A percentile compares a stretch with the other conserved stretches of the same genome.
Conservation (phyloP, 257 asterid species). For the Nicotiana tomentosiformis region DNA sequence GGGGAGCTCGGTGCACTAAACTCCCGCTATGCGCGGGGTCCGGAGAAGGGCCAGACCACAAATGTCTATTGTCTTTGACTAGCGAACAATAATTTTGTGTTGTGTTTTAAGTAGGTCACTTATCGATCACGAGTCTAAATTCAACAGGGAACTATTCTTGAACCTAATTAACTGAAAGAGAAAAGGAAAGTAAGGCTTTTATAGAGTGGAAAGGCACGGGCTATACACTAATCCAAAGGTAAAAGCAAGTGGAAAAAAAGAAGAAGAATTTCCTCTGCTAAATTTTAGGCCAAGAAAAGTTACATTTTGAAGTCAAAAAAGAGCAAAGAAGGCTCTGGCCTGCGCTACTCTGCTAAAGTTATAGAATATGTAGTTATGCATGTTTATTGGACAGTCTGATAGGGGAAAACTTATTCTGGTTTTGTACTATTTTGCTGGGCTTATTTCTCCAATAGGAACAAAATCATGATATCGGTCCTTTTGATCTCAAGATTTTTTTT, state of each 20-base stretch:
- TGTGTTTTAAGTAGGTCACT: too few species aligned
- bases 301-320: neutral
- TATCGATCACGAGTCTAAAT: too few species aligned
- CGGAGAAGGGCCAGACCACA: too few species aligned
- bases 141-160: too few species aligned
- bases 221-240: neutral
- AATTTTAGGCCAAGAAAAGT: neutral
- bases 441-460: neutral
- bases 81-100: too few species aligned
- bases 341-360: neutral
- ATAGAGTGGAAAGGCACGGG: neutral
- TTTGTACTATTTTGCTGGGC: neutral
- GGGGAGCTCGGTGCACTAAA: too few species aligned
- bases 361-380: neutral
- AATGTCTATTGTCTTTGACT: too few species aligned
- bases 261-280: neutral
- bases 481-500: neutral
- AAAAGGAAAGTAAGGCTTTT: neutral
- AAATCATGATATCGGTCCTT: neutral
- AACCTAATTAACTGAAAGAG: neutral
- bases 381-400: neutral
- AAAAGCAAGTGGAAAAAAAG: neutral
- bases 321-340: neutral
- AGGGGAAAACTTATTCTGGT: neutral
- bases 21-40: too few species aligned